Conservation (phyloP, 2,329 filamentous ascomycete species). For the Pyrenophora graminea region DNA sequence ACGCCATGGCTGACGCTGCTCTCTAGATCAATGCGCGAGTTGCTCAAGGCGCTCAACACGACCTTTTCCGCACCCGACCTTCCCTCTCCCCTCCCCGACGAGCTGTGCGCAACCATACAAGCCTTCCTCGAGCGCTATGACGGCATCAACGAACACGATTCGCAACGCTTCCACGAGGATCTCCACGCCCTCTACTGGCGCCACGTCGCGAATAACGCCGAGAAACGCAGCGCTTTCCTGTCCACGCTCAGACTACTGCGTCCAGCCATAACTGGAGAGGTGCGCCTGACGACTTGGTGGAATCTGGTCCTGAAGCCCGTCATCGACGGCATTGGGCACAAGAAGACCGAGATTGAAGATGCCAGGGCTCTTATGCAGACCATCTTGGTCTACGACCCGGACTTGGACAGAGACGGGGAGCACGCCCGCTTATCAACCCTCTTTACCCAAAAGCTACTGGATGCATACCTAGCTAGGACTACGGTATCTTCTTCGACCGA, state of each 20-base stretch:
- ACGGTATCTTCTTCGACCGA: constrained; percentile 44
- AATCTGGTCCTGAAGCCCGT: constrained; percentile 63
- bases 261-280: constrained; percentile 65
- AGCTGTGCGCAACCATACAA: constrained; percentile 65
- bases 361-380: constrained; percentile 67
- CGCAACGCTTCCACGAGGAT: constrained; percentile 76
- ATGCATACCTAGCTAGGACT: constrained; percentile 51
- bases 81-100: constrained; percentile 66
- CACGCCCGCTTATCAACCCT: constrained; percentile 51
- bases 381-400: constrained; percentile 66
- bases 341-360: constrained; percentile 67
- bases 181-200: constrained; percentile 69
- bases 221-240: constrained; percentile 69
- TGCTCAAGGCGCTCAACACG: constrained; percentile 52
- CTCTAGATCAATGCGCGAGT: constrained; percentile 54
- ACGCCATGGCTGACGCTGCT: constrained; percentile 32
- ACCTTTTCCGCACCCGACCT: constrained; percentile 50
- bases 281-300: constrained; percentile 73
- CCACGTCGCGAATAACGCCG: constrained; percentile 61
- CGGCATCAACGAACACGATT: constrained; percentile 67
- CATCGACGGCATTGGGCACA: constrained; percentile 61
- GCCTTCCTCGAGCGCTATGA: constrained; percentile 70
- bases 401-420: constrained; percentile 56
- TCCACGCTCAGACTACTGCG: constrained; percentile 67
- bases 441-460: constrained; percentile 59